A percentile compares a stretch with the other conserved stretches of the same genome.
These are phyloP conservation scores for Pogostemon cablin DNA, from an alignment of 257 asterid species.

Conservation along the genomic window DNA sequence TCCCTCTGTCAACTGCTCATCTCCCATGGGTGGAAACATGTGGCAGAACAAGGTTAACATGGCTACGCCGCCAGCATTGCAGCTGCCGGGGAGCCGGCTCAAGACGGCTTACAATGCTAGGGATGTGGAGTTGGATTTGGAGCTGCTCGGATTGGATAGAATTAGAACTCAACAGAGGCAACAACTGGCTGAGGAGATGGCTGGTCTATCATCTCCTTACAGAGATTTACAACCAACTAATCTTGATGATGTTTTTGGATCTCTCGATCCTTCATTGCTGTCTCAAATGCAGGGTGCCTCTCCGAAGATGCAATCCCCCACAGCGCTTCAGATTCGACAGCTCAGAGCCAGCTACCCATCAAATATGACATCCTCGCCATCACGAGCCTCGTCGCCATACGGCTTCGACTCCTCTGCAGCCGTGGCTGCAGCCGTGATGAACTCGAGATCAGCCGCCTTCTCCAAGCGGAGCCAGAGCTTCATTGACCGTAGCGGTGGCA, in stretches of 20 bases:
- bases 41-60: constrained; percentile 36
- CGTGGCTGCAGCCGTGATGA: constrained; percentile 87
- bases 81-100: constrained; percentile 74
- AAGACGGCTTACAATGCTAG: constrained; percentile 64
- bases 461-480: constrained; percentile 92
- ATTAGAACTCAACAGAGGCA: constrained; percentile 54
- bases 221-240: constrained; percentile 64
- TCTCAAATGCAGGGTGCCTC: constrained; percentile 62
- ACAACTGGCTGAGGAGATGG: constrained; percentile 54
- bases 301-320: constrained; percentile 56
- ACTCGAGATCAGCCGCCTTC: constrained; percentile 73
- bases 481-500: constrained; percentile 55
- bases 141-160: constrained; percentile 58
- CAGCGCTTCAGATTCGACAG: constrained; percentile 62
- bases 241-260: constrained; percentile 75
- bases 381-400: constrained; percentile 51
- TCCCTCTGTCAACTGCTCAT: constrained; percentile 60
- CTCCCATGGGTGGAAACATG: constrained; percentile 62
- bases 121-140: constrained; percentile 61
- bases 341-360: constrained; percentile 79
- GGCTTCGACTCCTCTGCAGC: constrained; percentile 89
- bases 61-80: too few relatives aligned
- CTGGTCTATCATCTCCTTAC: constrained; percentile 64
- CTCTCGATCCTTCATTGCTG: constrained; percentile 60
- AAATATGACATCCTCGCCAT: constrained; percentile 59